Percentiles rank a stretch among this genome's conserved stretches.
phyloP scores from a whole-genome alignment of 2,329 filamentous ascomycete genomes.

The Samsoniella hepiali region DNA sequence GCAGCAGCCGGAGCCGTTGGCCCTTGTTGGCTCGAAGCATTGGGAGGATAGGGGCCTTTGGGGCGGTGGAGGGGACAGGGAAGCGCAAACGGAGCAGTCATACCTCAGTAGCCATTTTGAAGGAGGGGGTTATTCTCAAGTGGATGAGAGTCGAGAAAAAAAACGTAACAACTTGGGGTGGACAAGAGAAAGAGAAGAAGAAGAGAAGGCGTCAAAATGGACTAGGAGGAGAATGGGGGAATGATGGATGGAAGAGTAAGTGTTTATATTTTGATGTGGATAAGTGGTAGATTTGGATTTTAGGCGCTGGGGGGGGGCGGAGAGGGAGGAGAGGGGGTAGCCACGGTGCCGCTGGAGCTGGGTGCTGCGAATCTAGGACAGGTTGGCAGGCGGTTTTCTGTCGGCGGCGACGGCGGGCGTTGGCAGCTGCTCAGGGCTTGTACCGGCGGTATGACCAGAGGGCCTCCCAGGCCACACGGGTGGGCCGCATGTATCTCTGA shows the following conservation, averaged over 20 bases:
- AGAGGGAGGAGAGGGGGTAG: conserved; percentile 20
- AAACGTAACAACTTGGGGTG: conserved; percentile 7
- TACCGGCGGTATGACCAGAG: too few relatives aligned
- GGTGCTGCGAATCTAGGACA: background rate
- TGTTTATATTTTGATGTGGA: conserved; percentile 32
- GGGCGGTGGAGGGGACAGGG: conserved; percentile 14
- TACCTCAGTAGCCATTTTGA: conserved; percentile 63
- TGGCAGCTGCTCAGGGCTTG: background rate
- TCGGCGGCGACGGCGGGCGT: background rate
- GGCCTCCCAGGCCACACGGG: background rate
- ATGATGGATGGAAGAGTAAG: conserved; percentile 28
- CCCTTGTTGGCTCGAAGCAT: background rate
- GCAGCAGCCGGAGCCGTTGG: background rate
- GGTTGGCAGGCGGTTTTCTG: background rate
- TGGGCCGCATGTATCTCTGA: too few relatives aligned
- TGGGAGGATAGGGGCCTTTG: conserved; percentile 2
- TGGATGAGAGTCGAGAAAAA: conserved; percentile 19
- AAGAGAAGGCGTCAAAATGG: conserved; percentile 22
- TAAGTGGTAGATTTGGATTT: conserved; percentile 26
- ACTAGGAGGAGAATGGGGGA: conserved; percentile 24
- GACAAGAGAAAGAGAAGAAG: conserved; percentile 17
- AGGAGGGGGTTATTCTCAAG: conserved; percentile 19
- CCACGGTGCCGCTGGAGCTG: background rate
- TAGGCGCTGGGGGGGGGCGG: conserved; percentile 13
- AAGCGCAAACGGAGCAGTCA: conserved; percentile 31